Conservation (phyloP, 257 asterid species). For the Salvia miltiorrhiza region DNA sequence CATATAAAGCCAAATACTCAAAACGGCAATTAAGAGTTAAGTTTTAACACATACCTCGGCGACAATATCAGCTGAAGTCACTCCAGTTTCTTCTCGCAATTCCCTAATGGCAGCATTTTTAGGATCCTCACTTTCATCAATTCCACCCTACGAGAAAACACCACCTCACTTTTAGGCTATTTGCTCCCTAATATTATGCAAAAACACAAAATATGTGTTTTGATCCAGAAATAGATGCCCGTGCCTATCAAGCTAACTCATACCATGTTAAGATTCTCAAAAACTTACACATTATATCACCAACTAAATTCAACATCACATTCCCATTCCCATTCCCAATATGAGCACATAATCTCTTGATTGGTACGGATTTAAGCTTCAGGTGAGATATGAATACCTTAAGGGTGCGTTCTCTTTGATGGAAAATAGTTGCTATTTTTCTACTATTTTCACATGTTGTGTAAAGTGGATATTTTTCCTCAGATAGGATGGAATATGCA, state of each 20-base stretch:
- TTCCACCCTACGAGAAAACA: conserved; percentile 62
- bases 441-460: too few relatives aligned
- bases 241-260: neutral
- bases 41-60: conserved; percentile 57
- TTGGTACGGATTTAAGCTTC: neutral
- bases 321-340: neutral
- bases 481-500: too few relatives aligned
- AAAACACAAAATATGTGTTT: neutral
- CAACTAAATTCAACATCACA: conserved; percentile 14
- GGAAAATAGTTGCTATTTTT: too few relatives aligned
- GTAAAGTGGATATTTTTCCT: too few relatives aligned
- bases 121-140: conserved; percentile 80
- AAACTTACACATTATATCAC: neutral
- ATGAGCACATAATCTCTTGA: neutral
- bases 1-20: neutral
- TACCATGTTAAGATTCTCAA: conserved; percentile 1
- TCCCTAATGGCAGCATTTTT: conserved; percentile 84
- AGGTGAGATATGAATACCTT: neutral
- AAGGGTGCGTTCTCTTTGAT: too few relatives aligned
- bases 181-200: conserved; percentile 1
- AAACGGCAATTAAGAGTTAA: conserved; percentile 7
- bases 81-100: conserved; percentile 93
- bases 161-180: conserved; percentile 1
- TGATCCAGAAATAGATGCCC: neutral
- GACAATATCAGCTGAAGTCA: conserved; percentile 72